Evolutionary conservation across 352 stramenopile genomes (phyloP), one percentile per base, ranked within the genome.

Genomic region (Phytophthora fragariae): DNA sequence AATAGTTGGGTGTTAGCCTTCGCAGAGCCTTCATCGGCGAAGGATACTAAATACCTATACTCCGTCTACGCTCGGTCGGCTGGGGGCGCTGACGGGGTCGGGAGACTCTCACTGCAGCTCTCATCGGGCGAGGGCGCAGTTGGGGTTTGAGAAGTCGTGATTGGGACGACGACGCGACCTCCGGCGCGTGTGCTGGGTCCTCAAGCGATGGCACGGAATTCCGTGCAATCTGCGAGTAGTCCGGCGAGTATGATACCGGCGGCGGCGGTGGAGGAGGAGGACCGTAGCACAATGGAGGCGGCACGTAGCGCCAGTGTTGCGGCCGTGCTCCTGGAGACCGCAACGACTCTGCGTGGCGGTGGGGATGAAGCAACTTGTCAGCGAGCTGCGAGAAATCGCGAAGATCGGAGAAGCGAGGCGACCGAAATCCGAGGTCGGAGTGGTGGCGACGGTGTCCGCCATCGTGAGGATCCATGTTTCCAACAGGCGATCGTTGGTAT

Each of bases 41-140:
- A 21, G 19, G 19, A 27, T 27, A 27, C 24, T 21, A 0, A 21
- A 21, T 21, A 27, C 24, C 24, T 27, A 1, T 27, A 27, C 24
- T 3, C 24, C 24, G 24, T 37, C 39, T 49, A 49, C 5, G 19
- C 53, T 15, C 21, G 35, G 15, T 55, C 29, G 24, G 19, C n/a
- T 33, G 50, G 62, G 55, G 62, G 53, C 37, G 62, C 52, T 46
- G 62, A 57, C 29, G 46, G 53, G 54, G 39, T 12, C 8, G n/a
- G 39, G 46, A 7, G 35, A 12, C 12, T 49, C 14, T 21, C 17
- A 12, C 35, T 57, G 24, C 17, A 50, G 2, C 47, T 44, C 21
- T 52, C 54, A 15, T 52, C 21, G 2, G 15, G 14, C 12, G 55
- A 35, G 5, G 63, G 63, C 29, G 54, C 63, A 9, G 47, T 58